phyloP scores from a whole-genome alignment of 2,329 filamentous ascomycete genomes.

The Fusarium abutilonis region DNA sequence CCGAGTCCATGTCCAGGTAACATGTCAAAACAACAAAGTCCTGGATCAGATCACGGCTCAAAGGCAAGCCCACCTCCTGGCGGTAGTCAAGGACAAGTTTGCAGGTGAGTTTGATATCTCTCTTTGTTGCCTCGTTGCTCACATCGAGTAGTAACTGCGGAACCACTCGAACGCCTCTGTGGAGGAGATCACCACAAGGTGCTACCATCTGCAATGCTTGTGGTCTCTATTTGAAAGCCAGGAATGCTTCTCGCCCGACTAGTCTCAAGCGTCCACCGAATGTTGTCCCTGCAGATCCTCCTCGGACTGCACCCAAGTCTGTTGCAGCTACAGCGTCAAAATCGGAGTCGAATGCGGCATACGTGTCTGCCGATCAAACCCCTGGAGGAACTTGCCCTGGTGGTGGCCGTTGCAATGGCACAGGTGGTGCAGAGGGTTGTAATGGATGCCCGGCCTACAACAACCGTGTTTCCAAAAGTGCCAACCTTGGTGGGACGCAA shows the following conservation, averaged over 20 bases:
- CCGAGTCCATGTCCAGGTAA: conserved; percentile 41
- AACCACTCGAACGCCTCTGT: conserved; percentile 92
- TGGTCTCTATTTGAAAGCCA: conserved; percentile 91
- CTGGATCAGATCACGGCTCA: conserved; percentile 39
- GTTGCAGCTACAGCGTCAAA: conserved; percentile 54
- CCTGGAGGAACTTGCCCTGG: conserved; percentile 91
- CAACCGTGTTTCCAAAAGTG: conserved; percentile 90
- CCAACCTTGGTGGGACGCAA: conserved; percentile 71
- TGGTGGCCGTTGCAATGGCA: conserved; percentile 94
- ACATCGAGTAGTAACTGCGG: conserved; percentile 79
- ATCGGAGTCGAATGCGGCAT: conserved; percentile 64
- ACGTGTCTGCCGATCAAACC: conserved; percentile 79
- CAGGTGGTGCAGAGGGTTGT: conserved; percentile 92
- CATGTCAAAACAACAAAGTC: conserved; percentile 47
- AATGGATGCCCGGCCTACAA: conserved; percentile 97
- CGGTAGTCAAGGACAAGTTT: conserved; percentile 63
- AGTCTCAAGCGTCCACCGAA: conserved; percentile 83
- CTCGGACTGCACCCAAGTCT: conserved; percentile 56
- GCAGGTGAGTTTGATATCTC: conserved; percentile 66
- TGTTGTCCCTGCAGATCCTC: conserved; percentile 55
- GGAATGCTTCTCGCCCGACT: conserved; percentile 89
- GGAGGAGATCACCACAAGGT: conserved; percentile 91
- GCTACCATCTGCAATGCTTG: conserved; percentile 98
- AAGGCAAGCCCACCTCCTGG: conserved; percentile 37
- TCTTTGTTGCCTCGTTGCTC: conserved; percentile 7